These are phyloP conservation scores for Ophiostoma piceae DNA, from an alignment of 2,329 filamentous ascomycete genomes.

Conservation along the genomic window DNA sequence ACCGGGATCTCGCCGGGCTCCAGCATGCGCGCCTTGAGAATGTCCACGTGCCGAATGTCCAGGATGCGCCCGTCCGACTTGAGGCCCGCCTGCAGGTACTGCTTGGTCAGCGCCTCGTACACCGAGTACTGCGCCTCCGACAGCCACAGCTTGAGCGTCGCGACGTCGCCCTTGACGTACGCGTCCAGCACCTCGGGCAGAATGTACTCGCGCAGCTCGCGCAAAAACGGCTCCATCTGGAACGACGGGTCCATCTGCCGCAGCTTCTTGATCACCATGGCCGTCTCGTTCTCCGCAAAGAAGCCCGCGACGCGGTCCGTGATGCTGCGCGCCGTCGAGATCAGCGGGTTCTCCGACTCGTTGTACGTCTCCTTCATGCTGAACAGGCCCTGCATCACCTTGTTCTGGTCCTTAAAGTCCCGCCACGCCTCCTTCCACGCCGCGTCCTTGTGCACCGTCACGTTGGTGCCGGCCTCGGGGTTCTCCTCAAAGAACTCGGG, in stretches of 20 bases:
- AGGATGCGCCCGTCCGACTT: constrained; percentile 93
- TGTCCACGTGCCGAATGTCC: constrained; percentile 91
- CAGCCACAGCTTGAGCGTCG: constrained; percentile 89
- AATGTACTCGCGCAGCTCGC: constrained; percentile 96
- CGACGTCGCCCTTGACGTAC: constrained; percentile 92
- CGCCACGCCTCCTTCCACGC: constrained; percentile 99
- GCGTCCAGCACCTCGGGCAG: constrained; percentile 94
- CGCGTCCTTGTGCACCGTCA: constrained; percentile 94
- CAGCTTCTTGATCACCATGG: constrained; percentile 96
- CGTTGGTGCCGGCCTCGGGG: constrained; percentile 83
- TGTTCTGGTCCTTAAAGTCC: constrained; percentile 86
- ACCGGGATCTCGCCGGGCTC: constrained; percentile 87
- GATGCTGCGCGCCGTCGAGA: constrained; percentile 88
- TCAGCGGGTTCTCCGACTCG: constrained; percentile 94
- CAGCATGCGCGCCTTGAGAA: constrained; percentile 71
- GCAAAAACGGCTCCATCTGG: constrained; percentile 89
- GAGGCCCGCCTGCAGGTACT: constrained; percentile 88
- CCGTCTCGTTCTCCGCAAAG: constrained; percentile 97
- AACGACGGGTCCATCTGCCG: constrained; percentile 91
- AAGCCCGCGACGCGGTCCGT: constrained; percentile 90
- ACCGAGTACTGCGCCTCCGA: constrained; percentile 95
- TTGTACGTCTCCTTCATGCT: constrained; percentile 81
- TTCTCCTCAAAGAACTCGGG: constrained; percentile 69
- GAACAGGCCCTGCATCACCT: constrained; percentile 82
- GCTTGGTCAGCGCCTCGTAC: constrained; percentile 92